Base-by-base conservation (phyloP, 176 grass and related monocot genomes). In the bread wheat (Triticum aestivum) region DNA sequence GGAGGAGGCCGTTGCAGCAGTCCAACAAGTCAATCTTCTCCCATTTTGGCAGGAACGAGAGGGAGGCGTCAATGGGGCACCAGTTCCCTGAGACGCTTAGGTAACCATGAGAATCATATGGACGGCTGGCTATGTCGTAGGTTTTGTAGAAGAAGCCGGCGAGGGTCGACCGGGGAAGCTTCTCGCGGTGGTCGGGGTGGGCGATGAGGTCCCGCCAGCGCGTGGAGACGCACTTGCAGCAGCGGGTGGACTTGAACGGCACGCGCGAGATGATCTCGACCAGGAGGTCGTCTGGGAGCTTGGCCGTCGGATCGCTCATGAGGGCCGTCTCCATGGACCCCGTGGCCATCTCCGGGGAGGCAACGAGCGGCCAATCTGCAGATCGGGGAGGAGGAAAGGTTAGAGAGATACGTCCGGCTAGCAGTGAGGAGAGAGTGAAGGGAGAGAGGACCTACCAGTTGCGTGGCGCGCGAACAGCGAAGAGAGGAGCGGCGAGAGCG, bases 1-100 rank as follows among this genome's bases (percentile, higher is more conserved):
- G 69, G 69, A 72, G 69, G 20, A 72, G 69, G 34, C 69, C 69
- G 39, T 72, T 72, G 69, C 69, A 72, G 37, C 20, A 39, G 68
- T 71, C 68, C 34, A 71, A 5, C 10, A 69, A 11, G 8, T 69
- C 33, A 5, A 69, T 17, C 9, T 35, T 0, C 67, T 34, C 3
- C 33, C 8, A 69, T 69, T 69, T 38, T 18, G 69, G 69, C 20
- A 72, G 35, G 37, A 72, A 72, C 0, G 37, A 42, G 20, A 72
- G 69, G 8, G 69, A 72, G 21, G 37, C 20, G 37, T 72, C 37
- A 5, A 72, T 8, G 7, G 66, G 66, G 32, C 13, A 69, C 66
- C 34, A 38, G 9, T 11, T 67, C 65, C 35, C 65, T 8, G 65
- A 17, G 6, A 67, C 13, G 29, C 65, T 67, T 3, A 8, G 2